Percentiles rank a stretch among this genome's conserved stretches.
phyloP scores from a whole-genome alignment of 768 basidiomycete species.

The Naganishia kalamii region DNA sequence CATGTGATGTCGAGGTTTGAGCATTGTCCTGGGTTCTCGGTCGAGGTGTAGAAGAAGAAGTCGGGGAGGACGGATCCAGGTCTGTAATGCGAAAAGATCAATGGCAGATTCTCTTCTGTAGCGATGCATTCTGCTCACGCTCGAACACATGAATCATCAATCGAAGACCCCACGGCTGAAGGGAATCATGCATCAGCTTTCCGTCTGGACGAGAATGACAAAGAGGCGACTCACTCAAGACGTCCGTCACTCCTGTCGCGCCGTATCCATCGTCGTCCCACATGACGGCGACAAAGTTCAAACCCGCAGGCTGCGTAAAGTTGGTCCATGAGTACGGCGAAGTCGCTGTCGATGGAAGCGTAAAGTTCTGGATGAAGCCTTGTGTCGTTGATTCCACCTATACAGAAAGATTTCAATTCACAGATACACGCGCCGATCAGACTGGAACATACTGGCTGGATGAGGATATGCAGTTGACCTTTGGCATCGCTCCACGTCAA shows the following conservation, averaged over 20 bases:
- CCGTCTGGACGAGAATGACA: too few species aligned
- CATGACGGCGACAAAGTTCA: conserved; percentile 41
- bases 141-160: conserved; percentile 32
- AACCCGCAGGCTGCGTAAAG: conserved; percentile 39
- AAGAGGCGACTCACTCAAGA: conserved; percentile 33
- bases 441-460: not conserved
- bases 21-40: conserved; percentile 35
- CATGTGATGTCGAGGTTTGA: conserved; percentile 30
- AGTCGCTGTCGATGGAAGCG: conserved; percentile 31
- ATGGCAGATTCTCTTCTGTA: not conserved
- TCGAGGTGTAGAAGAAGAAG: conserved; percentile 39
- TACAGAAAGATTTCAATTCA: too few species aligned
- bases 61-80: conserved; percentile 32
- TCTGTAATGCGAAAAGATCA: not conserved
- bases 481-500: conserved; percentile 16
- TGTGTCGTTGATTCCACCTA: conserved; percentile 10
- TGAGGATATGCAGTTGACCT: not conserved
- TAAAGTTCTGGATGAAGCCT: conserved; percentile 34
- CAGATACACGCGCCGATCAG: not conserved
- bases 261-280: conserved; percentile 37
- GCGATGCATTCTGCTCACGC: conserved; percentile 21
- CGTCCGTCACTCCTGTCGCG: conserved; percentile 33
- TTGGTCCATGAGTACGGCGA: conserved; percentile 31
- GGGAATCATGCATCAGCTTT: not conserved
- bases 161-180: conserved; percentile 38